These are phyloP conservation scores for Leccinum pseudoinsigne DNA, from an alignment of 1,284 basidiomycete genomes.

Conservation along the genomic window DNA sequence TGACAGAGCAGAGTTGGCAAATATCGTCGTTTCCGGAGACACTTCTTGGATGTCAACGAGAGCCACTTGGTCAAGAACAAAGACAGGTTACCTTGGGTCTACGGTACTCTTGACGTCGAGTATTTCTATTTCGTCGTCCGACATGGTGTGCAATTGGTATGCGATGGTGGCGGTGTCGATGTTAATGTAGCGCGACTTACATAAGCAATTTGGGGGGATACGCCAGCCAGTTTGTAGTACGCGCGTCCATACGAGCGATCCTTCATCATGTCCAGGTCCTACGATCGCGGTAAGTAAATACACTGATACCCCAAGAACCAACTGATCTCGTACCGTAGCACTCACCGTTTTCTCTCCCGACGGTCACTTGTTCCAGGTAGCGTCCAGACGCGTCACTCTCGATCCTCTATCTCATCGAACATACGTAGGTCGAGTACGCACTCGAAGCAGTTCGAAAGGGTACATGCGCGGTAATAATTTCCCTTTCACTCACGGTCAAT, in stretches of 20 bases:
- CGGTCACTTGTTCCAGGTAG: conserved; percentile 90
- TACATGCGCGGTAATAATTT: conserved; percentile 83
- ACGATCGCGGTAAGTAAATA: conserved; percentile 35
- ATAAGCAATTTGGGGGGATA: conserved; percentile 26
- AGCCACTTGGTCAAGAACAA: too few species aligned
- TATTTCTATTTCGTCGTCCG: conserved; percentile 30
- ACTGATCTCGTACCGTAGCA: conserved; percentile 46
- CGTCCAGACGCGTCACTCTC: conserved; percentile 26
- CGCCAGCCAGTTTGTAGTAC: conserved; percentile 44
- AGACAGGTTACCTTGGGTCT: conserved; percentile 13
- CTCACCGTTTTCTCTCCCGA: conserved; percentile 95
- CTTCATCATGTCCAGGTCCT: conserved; percentile 35
- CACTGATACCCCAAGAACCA: neutral
- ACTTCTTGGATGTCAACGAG: conserved; percentile 13
- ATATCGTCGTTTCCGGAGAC: conserved; percentile 19
- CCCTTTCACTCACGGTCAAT: neutral
- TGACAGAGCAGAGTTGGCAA: conserved; percentile 52
- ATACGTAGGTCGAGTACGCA: conserved; percentile 92
- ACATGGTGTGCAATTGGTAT: conserved; percentile 3
- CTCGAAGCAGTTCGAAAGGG: conserved; percentile 96
- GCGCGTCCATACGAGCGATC: conserved; percentile 45
- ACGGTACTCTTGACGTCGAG: conserved; percentile 11
- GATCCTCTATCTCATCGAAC: conserved; percentile 21
- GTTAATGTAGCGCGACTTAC: conserved; percentile 25
- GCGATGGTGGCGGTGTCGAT: conserved; percentile 23